Conservation (phyloP, 768 basidiomycete genomes). For the Lentinula detonsa region DNA sequence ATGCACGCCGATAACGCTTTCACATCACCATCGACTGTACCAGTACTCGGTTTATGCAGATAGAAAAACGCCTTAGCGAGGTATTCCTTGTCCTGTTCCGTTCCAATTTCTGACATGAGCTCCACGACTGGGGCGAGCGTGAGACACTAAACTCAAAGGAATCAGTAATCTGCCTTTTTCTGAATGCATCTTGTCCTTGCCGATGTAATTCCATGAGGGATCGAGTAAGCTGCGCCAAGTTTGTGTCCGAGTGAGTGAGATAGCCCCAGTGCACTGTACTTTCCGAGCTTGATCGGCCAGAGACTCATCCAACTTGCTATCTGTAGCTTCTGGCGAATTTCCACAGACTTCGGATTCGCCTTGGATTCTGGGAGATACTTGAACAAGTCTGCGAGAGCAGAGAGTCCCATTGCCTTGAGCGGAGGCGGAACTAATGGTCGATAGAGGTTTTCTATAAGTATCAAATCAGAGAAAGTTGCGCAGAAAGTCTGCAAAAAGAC, state of each 20-base stretch:
- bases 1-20: constrained; percentile 47
- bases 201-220: constrained; percentile 83
- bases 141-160: constrained; percentile 43
- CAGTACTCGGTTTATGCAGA: constrained; percentile 53
- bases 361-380: constrained; percentile 64
- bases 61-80: constrained; percentile 55
- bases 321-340: constrained; percentile 62
- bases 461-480: neutral
- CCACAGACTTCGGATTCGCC: constrained; percentile 48
- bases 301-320: constrained; percentile 78
- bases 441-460: constrained; percentile 55
- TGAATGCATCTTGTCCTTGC: constrained; percentile 29
- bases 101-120: constrained; percentile 51
- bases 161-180: neutral
- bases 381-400: constrained; percentile 68
- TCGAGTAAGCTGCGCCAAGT: constrained; percentile 65
- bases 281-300: constrained; percentile 58
- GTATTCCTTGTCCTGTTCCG: constrained; percentile 55
- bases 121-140: constrained; percentile 62
- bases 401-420: constrained; percentile 57
- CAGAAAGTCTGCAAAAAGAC: constrained; percentile 11
- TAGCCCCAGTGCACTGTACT: constrained; percentile 63
- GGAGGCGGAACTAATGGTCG: constrained; percentile 49
- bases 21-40: constrained; percentile 60
- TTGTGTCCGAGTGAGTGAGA: constrained; percentile 74